These are phyloP conservation scores for Fusarium sp. DNA, from an alignment of 2,329 filamentous ascomycete genomes.

Conservation along the genomic window DNA sequence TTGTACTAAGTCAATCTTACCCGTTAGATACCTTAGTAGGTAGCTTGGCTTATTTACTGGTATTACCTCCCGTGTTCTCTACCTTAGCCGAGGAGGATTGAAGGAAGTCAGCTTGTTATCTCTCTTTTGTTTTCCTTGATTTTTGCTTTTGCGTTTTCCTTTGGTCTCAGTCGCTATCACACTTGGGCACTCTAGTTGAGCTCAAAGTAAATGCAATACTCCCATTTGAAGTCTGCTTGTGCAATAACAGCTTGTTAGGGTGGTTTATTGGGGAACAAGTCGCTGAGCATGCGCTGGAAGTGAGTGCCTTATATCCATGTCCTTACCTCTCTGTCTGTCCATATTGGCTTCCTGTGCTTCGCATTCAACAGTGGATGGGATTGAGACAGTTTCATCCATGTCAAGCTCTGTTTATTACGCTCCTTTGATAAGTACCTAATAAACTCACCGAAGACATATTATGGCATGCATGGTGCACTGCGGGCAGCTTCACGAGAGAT, in stretches of 20 bases:
- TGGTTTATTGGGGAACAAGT: not conserved
- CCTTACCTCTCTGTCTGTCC: not conserved
- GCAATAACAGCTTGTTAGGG: not conserved
- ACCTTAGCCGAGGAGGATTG: not conserved
- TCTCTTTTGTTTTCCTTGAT: not conserved
- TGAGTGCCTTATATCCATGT: not conserved
- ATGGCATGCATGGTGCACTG: not conserved
- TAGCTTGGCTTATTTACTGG: not conserved
- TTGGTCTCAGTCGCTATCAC: not conserved
- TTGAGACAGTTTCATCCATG: not conserved
- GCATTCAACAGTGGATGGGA: not conserved
- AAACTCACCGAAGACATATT: not conserved
- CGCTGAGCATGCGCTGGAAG: not conserved
- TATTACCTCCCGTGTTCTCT: not conserved
- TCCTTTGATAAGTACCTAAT: not conserved
- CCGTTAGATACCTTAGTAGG: not conserved
- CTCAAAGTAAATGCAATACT: not conserved
- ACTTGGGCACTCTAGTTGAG: not conserved
- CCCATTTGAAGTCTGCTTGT: not conserved
- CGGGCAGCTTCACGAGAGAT: not conserved
- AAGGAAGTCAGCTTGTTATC: not conserved
- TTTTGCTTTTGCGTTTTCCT: not conserved
- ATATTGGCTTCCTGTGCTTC: not conserved
- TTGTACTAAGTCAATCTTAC: not conserved
- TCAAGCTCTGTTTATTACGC: not conserved